These are phyloP conservation scores for Coleophoma crateriformis DNA, from an alignment of 2,329 filamentous ascomycete species.

Conservation along the genomic window DNA sequence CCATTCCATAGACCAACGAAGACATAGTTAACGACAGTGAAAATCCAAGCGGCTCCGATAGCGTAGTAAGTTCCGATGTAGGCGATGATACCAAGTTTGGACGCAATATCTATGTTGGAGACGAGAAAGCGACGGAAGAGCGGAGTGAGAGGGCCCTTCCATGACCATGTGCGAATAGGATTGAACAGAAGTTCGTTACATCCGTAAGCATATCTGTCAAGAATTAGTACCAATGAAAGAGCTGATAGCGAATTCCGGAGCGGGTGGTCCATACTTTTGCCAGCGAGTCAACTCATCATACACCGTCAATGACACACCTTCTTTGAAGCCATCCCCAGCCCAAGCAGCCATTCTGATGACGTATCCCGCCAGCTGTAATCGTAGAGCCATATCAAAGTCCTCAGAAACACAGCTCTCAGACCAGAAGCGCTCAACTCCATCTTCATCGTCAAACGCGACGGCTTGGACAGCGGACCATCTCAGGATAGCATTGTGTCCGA, in stretches of 20 bases:
- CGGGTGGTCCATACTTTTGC: slow-evolving; percentile 60
- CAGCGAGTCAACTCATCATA: slow-evolving; percentile 80
- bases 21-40: slow-evolving; percentile 71
- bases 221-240: too few species aligned
- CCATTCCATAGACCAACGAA: slow-evolving; percentile 72
- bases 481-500: slow-evolving; percentile 72
- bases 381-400: slow-evolving; percentile 77
- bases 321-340: slow-evolving; percentile 70
- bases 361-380: slow-evolving; percentile 67
- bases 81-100: slow-evolving; percentile 69
- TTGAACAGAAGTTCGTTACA: slow-evolving; percentile 81
- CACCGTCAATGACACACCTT: slow-evolving; percentile 77
- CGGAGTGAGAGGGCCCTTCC: slow-evolving; percentile 70
- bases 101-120: slow-evolving; percentile 68
- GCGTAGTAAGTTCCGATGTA: slow-evolving; percentile 81
- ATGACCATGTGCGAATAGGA: slow-evolving; percentile 68
- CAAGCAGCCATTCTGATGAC: slow-evolving; percentile 68
- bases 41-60: slow-evolving; percentile 69
- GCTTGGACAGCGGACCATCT: slow-evolving; percentile 73
- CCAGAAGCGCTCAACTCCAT: slow-evolving; percentile 76
- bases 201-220: slow-evolving; percentile 53
- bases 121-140: slow-evolving; percentile 70
- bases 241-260: too few species aligned
- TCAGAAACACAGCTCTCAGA: slow-evolving; percentile 75
- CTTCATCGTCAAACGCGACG: slow-evolving; percentile 63